Evolutionary conservation across 441 rosid species (phyloP).

Genomic region (Gossypium lobatum): DNA sequence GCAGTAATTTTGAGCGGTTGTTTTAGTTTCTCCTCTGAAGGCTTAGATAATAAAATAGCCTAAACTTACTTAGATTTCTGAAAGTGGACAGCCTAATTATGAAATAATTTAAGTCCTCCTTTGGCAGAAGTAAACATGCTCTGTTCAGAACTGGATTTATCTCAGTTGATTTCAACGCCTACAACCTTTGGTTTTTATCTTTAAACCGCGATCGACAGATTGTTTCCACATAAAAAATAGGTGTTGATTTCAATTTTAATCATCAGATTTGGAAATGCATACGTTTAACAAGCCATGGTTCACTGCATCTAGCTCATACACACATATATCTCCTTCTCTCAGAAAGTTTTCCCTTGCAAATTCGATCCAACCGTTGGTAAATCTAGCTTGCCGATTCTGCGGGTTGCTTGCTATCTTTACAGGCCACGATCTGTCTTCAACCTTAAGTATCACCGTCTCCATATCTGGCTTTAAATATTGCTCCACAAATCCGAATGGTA

Average conservation of each 20-base stretch:
- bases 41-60: too few relatives aligned
- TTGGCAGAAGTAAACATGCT: too few relatives aligned
- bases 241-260: background rate
- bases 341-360: slow-evolving; percentile 22
- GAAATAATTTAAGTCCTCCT: too few relatives aligned
- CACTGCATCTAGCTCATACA: slow-evolving; percentile 11
- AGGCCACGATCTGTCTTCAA: slow-evolving; percentile 15
- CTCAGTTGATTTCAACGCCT: too few relatives aligned
- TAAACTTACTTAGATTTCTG: too few relatives aligned
- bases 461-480: background rate
- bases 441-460: background rate
- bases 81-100: too few relatives aligned
- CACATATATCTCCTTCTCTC: slow-evolving; percentile 19
- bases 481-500: background rate
- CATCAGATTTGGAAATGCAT: background rate
- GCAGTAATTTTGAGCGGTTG: too few relatives aligned
- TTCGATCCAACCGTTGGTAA: slow-evolving; percentile 12
- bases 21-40: too few relatives aligned
- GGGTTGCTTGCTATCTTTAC: background rate
- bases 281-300: background rate
- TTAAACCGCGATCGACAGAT: too few relatives aligned
- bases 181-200: too few relatives aligned
- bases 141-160: too few relatives aligned
- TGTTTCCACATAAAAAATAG: background rate
- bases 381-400: background rate